Conservation (phyloP, 805 yeast species). For the Zygosaccharomyces gambellarensis region DNA sequence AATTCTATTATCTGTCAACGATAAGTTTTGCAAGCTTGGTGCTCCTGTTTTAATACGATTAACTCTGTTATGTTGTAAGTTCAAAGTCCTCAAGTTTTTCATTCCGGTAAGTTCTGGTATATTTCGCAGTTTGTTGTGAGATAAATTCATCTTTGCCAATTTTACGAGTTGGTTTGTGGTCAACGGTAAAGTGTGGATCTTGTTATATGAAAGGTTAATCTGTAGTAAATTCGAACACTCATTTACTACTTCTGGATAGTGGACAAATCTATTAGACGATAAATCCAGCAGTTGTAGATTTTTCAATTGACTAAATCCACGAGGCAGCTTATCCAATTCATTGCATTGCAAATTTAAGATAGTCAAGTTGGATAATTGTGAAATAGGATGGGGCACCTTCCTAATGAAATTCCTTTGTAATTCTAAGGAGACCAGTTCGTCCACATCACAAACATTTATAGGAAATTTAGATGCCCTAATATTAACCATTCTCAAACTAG, state of each 20-base stretch:
- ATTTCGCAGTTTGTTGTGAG: slow-evolving; percentile 57
- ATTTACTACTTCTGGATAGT: slow-evolving; percentile 62
- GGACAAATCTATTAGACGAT: slow-evolving; percentile 67
- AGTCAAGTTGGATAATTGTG: slow-evolving; percentile 49
- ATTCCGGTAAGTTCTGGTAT: slow-evolving; percentile 47
- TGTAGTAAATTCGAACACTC: slow-evolving; percentile 54
- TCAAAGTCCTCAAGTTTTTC: slow-evolving; percentile 59
- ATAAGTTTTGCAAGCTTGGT: slow-evolving; percentile 62
- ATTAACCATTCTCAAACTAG: slow-evolving; percentile 60
- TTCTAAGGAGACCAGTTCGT: slow-evolving; percentile 60
- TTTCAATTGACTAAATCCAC: slow-evolving; percentile 50
- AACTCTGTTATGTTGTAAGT: slow-evolving; percentile 66
- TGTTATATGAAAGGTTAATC: slow-evolving; percentile 79
- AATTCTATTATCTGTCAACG: slow-evolving; percentile 70
- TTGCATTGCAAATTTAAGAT: slow-evolving; percentile 70
- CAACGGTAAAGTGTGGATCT: slow-evolving; percentile 55
- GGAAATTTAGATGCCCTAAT: slow-evolving; percentile 77
- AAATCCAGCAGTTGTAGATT: slow-evolving; percentile 60
- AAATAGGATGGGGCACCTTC: slow-evolving; percentile 52
- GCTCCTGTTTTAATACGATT: slow-evolving; percentile 40
- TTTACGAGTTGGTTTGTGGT: slow-evolving; percentile 54
- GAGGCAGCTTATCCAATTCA: slow-evolving; percentile 59
- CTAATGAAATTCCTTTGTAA: slow-evolving; percentile 75
- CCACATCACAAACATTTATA: slow-evolving; percentile 62
- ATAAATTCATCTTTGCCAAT: slow-evolving; percentile 64